Percentiles rank a stretch among this genome's conserved stretches.
phyloP scores from a whole-genome alignment of 2,329 filamentous ascomycete species.

The Coniochaeta sp. region DNA sequence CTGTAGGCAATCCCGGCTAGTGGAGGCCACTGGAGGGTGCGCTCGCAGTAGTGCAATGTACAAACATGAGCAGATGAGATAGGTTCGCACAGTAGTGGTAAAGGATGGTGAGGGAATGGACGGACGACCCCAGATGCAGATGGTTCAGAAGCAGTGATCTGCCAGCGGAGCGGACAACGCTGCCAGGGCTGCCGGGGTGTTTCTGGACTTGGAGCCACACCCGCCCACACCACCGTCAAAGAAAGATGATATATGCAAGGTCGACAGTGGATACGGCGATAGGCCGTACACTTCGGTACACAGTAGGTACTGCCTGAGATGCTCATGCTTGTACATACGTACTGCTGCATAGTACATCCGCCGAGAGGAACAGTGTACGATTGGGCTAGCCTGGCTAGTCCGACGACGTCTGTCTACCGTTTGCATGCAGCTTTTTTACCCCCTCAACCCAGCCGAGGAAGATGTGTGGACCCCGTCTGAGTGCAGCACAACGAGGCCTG shows the following conservation, averaged over 20 bases:
- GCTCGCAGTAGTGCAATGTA: conserved; percentile 1
- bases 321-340: too few relatives aligned
- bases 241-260: neutral
- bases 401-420: neutral
- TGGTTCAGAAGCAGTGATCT: neutral
- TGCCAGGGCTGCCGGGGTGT: neutral
- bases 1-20: neutral
- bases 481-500: neutral
- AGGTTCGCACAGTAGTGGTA: neutral
- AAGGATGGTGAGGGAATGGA: neutral
- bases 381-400: neutral
- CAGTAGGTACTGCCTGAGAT: neutral
- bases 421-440: neutral
- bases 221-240: neutral
- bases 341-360: too few relatives aligned
- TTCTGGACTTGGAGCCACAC: neutral
- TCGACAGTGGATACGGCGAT: neutral
- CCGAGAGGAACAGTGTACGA: neutral
- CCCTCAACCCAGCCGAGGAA: neutral
- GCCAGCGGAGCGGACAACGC: neutral
- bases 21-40: neutral
- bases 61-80: neutral
- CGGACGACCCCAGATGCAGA: neutral
- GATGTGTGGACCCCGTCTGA: neutral
- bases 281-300: neutral